These are phyloP conservation scores for Coelastrella sp. DNA, from an alignment of 139 green algal species.

Conservation along the genomic window DNA sequence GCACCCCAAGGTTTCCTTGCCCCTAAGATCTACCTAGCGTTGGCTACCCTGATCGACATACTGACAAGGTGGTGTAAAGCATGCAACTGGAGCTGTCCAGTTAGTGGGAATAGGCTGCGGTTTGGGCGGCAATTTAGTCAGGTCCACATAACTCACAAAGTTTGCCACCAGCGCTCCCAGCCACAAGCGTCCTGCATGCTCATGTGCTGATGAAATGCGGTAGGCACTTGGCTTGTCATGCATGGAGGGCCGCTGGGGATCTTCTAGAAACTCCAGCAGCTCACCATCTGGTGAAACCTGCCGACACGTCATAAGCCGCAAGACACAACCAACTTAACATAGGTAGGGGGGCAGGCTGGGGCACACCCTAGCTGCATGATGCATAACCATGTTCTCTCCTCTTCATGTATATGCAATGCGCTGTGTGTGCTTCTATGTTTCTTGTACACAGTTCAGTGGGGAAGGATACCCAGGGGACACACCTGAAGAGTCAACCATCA, in stretches of 20 bases:
- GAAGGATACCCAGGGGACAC: no score
- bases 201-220: constrained; percentile 48
- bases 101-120: neutral
- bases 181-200: constrained; percentile 31
- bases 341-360: no score
- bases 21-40: neutral
- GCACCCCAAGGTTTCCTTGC: neutral
- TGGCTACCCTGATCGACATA: neutral
- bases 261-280: constrained; percentile 39
- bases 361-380: no score
- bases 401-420: no score
- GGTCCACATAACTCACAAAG: constrained; percentile 47
- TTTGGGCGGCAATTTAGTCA: constrained; percentile 13
- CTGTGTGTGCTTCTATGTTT: no score
- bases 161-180: constrained; percentile 29
- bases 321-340: no score
- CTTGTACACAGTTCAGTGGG: no score
- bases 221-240: constrained; percentile 1
- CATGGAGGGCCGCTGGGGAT: neutral
- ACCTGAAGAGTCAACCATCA: no score
- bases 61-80: constrained; percentile 23
- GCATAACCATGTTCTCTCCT: no score
- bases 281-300: constrained; percentile 31
- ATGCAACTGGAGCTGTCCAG: constrained; percentile 29
- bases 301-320: neutral